Evolutionary conservation across 2,329 filamentous ascomycete genomes (phyloP), one percentile per base, ranked within the genome.

Genomic region (Aspergillus intermedius): DNA sequence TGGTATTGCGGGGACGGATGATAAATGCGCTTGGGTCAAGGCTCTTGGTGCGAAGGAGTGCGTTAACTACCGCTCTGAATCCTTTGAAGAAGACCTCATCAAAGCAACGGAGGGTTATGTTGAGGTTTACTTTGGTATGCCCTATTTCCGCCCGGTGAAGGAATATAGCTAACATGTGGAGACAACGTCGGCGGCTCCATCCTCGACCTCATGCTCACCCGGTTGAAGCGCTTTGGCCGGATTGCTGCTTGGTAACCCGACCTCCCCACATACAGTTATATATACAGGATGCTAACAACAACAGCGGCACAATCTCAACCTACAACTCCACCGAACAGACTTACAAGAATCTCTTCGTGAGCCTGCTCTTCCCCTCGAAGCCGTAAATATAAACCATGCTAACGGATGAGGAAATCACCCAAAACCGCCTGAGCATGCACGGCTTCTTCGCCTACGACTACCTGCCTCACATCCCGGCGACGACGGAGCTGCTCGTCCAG

Each of bases 11-110:
- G 76, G 77, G 3, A 69, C 71, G 0, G 73, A 76, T 42, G 72
- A 72, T 42, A 80, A 80, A 62, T 80, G 78, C 61, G 59, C 60
- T 17, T 76, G 74, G 70, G 74, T 79, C 1, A 77, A 81, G 55
- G 63, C 62, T 42, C 66, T 80, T 1, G 77, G 77, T 5, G 76
- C 76, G 5, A 76, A 82, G 57, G 61, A 72, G 5, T 79, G 77
- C 56, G 54, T 82, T 49, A 78, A 81, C 65, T 81, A 81, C 63
- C 78, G 78, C 57, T 64, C 65, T 5, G 49, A 68, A 1, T 64
- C 64, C 2, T 81, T 79, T 55, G 65, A 67, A 37, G 56, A 73
- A 46, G 70, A 79, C 21, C 65, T 81, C 2, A 62, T 63, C 49
- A 66, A 68, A 8, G 75, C 69, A 3, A 78, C 76, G 0, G 68